Evolutionary conservation across 2,329 filamentous ascomycete genomes (phyloP), one percentile per base, ranked within the genome.

Genomic region (Parascedosporium putredinis): DNA sequence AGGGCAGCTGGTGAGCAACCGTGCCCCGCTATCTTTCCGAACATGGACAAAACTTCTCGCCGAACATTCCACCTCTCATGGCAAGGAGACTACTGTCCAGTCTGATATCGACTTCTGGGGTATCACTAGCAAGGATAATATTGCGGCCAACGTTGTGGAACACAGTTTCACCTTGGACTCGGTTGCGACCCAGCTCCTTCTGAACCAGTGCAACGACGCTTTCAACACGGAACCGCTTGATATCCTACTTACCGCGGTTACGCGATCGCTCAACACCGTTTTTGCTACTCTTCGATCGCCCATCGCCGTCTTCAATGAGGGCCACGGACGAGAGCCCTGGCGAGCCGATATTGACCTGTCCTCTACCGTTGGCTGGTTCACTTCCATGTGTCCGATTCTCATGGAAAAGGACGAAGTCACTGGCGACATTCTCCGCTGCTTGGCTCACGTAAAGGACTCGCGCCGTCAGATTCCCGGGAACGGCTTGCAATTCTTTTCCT

Each of bases 331-430:
- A 6, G 65, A 69, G 27, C 40, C 58, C 0, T 64, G 59, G 58
- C 56, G 58, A 36, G 5, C 45, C 5, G 52, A 53, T 1, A 53
- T 64, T 2, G 59, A 68, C 49, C 10, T 64, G 3, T 62, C 64
- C 0, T 50, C 60, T 8, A 64, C 63, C 0, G 60, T 69, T 0
- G 67, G 65, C 6, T 69, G 66, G 66, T 68, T 68, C 52, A 67
- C 66, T 0, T 63, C 61, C 0, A 56, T 68, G 10, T 60, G 56
- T 8, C 66, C 66, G 0, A 48, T 61, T 18, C 53, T 52, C 4
- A 4, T 23, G 7, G 10, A 24, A 45, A 12, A 45, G 8, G 12
- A 38, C 16, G 16, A 4, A n/a, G n/a, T n/a, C n/a, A n/a, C n/a
- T 14, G 22, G 27, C 27, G 45, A 34, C 20, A 45, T n/a, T 5